phyloP scores from a whole-genome alignment of 106 monocot genomes.

The Hemerocallis citrina region DNA sequence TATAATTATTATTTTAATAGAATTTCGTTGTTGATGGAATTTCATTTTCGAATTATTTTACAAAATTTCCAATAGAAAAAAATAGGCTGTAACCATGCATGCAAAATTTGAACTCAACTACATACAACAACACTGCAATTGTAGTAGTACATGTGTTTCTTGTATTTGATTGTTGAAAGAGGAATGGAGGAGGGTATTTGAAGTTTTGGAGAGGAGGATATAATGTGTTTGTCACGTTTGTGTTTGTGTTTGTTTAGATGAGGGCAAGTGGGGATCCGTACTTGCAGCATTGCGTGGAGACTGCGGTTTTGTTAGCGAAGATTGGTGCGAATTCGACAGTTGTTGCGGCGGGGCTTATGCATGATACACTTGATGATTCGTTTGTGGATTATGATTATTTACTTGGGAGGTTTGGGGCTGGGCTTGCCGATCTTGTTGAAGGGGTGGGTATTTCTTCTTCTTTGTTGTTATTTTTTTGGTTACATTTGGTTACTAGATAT shows the following conservation, averaged over 20 bases:
- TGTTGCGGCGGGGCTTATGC: slow-evolving; percentile 82
- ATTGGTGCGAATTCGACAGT: slow-evolving; percentile 73
- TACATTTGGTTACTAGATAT: neutral
- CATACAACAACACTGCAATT: too few species aligned
- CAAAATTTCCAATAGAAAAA: neutral
- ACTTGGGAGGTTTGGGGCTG: slow-evolving; percentile 45
- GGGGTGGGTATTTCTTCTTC: slow-evolving; percentile 37
- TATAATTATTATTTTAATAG: neutral
- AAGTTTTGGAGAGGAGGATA: too few species aligned
- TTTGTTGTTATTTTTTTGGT: slow-evolving; percentile 1
- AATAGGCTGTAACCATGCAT: too few species aligned
- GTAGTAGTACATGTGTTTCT: too few species aligned
- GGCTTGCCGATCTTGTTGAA: slow-evolving; percentile 72
- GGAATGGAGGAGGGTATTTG: neutral
- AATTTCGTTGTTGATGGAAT: neutral
- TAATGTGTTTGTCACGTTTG: slow-evolving; percentile 3
- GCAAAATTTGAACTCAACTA: too few species aligned
- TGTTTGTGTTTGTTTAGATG: slow-evolving; percentile 35
- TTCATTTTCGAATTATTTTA: neutral
- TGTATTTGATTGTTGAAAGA: neutral
- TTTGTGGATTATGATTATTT: slow-evolving; percentile 53
- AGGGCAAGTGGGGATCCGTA: slow-evolving; percentile 70
- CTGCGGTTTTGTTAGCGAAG: slow-evolving; percentile 61
- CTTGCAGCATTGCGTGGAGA: slow-evolving; percentile 92
- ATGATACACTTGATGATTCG: slow-evolving; percentile 84